A percentile compares a stretch with the other conserved stretches of the same genome.
Conservation (phyloP, 306 rosid genomes). For the Malus sieversii region DNA sequence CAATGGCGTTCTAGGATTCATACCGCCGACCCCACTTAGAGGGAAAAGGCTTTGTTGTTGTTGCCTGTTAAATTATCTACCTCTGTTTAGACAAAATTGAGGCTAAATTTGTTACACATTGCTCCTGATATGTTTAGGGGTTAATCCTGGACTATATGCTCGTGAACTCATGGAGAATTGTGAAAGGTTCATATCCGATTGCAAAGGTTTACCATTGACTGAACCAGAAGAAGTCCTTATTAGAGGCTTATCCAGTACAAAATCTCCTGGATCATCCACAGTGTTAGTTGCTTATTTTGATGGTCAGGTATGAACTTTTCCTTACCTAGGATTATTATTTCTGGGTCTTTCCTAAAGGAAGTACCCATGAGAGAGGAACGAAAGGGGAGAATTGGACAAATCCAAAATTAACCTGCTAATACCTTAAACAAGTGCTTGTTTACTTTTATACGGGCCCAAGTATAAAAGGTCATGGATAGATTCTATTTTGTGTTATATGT, state of each 20-base stretch:
- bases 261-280: conserved; percentile 52
- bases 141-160: conserved; percentile 37
- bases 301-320: conserved; percentile 51
- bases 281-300: conserved; percentile 57
- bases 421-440: neutral
- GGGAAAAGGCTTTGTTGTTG: too few species aligned
- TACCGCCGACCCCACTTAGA: too few species aligned
- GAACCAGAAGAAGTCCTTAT: conserved; percentile 51
- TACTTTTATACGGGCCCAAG: neutral
- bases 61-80: too few species aligned
- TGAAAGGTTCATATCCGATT: conserved; percentile 34
- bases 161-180: conserved; percentile 61
- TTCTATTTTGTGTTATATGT: neutral
- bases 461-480: neutral
- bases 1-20: too few species aligned
- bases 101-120: neutral
- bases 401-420: neutral
- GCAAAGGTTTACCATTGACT: conserved; percentile 21
- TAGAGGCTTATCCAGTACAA: conserved; percentile 42
- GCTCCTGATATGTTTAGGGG: conserved; percentile 29
- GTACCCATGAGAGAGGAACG: neutral
- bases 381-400: neutral
- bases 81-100: neutral
- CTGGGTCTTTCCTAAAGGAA: neutral
- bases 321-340: neutral